These are phyloP conservation scores for Fusarium liriodendri DNA, from an alignment of 2,329 filamentous ascomycete species.

Conservation along the genomic window DNA sequence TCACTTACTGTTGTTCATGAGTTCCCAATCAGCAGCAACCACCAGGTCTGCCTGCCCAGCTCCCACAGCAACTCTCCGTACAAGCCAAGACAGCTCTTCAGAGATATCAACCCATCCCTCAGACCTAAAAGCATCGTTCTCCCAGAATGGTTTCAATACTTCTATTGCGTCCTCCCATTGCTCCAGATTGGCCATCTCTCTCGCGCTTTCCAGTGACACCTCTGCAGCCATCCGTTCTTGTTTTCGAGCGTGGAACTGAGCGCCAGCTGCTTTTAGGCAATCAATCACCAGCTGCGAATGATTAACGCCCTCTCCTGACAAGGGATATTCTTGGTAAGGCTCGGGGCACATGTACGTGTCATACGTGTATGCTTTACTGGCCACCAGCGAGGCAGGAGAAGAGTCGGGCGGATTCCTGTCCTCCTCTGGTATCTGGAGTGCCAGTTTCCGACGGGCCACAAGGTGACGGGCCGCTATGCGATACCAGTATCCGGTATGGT, in stretches of 20 bases:
- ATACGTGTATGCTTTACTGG: slow-evolving; percentile 66
- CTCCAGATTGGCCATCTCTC: slow-evolving; percentile 62
- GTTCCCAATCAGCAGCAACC: slow-evolving; percentile 73
- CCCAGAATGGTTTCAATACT: slow-evolving; percentile 68
- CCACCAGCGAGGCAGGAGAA: slow-evolving; percentile 58
- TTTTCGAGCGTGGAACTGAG: slow-evolving; percentile 64
- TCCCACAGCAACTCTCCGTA: slow-evolving; percentile 67
- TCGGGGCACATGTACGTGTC: slow-evolving; percentile 76
- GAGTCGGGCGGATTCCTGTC: slow-evolving; percentile 63
- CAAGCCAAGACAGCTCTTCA: slow-evolving; percentile 71
- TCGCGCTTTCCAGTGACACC: slow-evolving; percentile 66
- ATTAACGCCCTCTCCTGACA: slow-evolving; percentile 62
- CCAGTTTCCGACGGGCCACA: slow-evolving; percentile 63
- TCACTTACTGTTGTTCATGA: slow-evolving; percentile 67
- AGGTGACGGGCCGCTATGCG: slow-evolving; percentile 69
- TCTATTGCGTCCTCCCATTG: slow-evolving; percentile 66
- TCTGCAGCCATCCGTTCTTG: slow-evolving; percentile 67
- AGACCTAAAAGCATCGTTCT: slow-evolving; percentile 64
- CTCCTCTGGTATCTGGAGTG: slow-evolving; percentile 68
- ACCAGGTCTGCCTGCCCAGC: slow-evolving; percentile 66
- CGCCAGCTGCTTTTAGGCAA: slow-evolving; percentile 61
- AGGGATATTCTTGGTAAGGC: slow-evolving; percentile 69
- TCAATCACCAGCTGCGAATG: slow-evolving; percentile 68
- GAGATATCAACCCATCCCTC: slow-evolving; percentile 71
- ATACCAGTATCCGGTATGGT: slow-evolving; percentile 77